Conservation (phyloP, 768 basidiomycete species). For the Lactarius psammicola region DNA sequence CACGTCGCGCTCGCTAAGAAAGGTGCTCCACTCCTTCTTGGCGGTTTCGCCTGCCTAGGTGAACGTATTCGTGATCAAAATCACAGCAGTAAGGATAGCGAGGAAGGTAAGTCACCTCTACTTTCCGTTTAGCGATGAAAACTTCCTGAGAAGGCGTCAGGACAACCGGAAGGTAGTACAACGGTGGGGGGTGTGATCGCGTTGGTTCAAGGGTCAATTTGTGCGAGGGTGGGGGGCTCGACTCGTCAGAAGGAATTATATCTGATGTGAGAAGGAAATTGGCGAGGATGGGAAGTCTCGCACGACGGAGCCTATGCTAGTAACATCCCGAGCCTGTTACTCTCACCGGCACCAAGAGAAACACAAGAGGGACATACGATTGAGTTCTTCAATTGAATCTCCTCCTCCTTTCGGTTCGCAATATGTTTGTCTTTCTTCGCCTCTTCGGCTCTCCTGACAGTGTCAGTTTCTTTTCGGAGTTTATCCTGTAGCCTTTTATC, state of each 20-base stretch:
- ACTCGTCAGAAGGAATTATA: conserved; percentile 46
- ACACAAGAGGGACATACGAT: conserved; percentile 50
- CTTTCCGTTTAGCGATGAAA: conserved; percentile 60
- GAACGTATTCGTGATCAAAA: conserved; percentile 12
- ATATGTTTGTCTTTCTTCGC: conserved; percentile 77
- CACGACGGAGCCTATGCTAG: conserved; percentile 72
- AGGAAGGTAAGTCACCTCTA: conserved; percentile 47
- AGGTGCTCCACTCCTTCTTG: conserved; percentile 67
- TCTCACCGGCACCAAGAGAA: not conserved
- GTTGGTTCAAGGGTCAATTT: conserved; percentile 48
- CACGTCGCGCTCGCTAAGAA: conserved; percentile 55
- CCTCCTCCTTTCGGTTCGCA: conserved; percentile 80
- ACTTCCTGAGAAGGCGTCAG: conserved; percentile 68
- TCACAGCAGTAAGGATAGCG: not conserved
- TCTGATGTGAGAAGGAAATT: conserved; percentile 79
- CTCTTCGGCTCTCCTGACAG: conserved; percentile 82
- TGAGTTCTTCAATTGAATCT: conserved; percentile 76
- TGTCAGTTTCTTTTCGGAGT: conserved; percentile 80
- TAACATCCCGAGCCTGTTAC: not conserved
- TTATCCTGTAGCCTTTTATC: conserved; percentile 85
- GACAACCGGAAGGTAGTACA: conserved; percentile 73
- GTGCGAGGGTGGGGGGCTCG: conserved; percentile 32
- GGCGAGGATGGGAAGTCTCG: conserved; percentile 66
- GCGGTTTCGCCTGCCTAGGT: conserved; percentile 57
- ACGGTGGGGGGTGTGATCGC: conserved; percentile 68